Base-by-base conservation (phyloP, 148 eudicot species). In the Fagopyrum tataricum region DNA sequence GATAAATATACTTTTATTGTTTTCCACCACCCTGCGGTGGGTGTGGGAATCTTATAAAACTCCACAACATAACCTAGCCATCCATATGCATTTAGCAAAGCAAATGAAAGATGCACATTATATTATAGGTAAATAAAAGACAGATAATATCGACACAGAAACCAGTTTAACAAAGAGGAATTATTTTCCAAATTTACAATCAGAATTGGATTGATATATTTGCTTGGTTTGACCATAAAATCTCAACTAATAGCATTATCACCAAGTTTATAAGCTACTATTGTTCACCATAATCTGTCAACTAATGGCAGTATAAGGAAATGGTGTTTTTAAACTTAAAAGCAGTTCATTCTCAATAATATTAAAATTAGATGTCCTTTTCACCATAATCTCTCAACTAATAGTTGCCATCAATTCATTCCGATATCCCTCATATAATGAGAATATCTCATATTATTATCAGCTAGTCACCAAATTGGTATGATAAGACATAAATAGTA, bases 361-460 rank as follows among this genome's bases (percentile, higher is more conserved):
- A 46, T 8, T 13, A 46, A 46, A 46, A 8, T 3, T 31, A 31
- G 37, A 31, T 31, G 37, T 31, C 37, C 37, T 31, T 31, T 31
- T 31, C 37, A 31, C 37, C 49, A 46, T 46, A 46, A 46, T 46
- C 49, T 46, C 13, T 11, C 10, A 46, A 10, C 49, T 31, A 31
- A 31, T 31, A 31, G 37, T 31, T 31, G 37, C 2, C 37, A 31
- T 31, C 37, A 31, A 31, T 31, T 31, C 37, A 31, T 31, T 31
- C 37, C 37, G 37, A 31, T 31, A 31, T 31, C 37, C 37, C 43
- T 64, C 9, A 64, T 5, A 64, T 4, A 18, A 15, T 37, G 69
- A 64, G 43, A 64, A 31, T 64, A 13, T 39, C 69, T 64, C 69
- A 62, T 31, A 64, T 10, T 64, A 15, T 64, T 37, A 64, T 64